Base-by-base conservation (phyloP, 345 rosid species). In the Citrus trifoliata region DNA sequence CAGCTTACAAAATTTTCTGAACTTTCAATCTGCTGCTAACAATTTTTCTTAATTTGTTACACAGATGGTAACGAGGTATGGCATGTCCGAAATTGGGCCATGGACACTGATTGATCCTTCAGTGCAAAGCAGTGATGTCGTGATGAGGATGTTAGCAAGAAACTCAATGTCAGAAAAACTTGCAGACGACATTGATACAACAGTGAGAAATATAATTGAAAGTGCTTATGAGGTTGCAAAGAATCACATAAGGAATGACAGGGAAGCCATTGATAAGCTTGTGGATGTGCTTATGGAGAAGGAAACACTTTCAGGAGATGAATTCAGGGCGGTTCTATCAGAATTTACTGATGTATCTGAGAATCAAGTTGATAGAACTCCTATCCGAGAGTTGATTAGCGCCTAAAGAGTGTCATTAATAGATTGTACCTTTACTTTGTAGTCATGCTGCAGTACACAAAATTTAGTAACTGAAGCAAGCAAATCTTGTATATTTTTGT, bases 81-180 rank as follows among this genome's bases (percentile, higher is more conserved):
- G 96, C 28, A 91, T 92, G 97, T 92, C 95, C 1, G 92, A 89
- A 62, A 87, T 90, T 18, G 97, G 98, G 19, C 97, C 93, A 0
- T 88, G 93, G 98, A 70, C 88, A 2, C 51, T 90, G 80, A 89
- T 76, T 0, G 92, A 92, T 35, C 92, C 93, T 22, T 71, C 89
- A 58, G 84, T 46, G 7, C 89, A 85, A 37, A 86, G 90, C 65
- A 81, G 88, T 64, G 92, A 92, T 56, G 82, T 88, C 0, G 91
- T 93, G 19, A 66, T 93, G 58, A 85, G 93, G 74, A 90, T 90
- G 96, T 74, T 92, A 0, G 90, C 93, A 4, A 90, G 90, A 77
- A 90, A 87, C 74, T 82, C 87, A 8, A 87, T 89, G 90, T 93
- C 93, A 0, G 95, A 93, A 83, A 90, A 88, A 74, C 90, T 89